Percentiles rank a stretch among this genome's conserved stretches.
Evolutionary conservation across 2,329 filamentous ascomycete species (phyloP).

Genomic region (Aspergillus glaucus): DNA sequence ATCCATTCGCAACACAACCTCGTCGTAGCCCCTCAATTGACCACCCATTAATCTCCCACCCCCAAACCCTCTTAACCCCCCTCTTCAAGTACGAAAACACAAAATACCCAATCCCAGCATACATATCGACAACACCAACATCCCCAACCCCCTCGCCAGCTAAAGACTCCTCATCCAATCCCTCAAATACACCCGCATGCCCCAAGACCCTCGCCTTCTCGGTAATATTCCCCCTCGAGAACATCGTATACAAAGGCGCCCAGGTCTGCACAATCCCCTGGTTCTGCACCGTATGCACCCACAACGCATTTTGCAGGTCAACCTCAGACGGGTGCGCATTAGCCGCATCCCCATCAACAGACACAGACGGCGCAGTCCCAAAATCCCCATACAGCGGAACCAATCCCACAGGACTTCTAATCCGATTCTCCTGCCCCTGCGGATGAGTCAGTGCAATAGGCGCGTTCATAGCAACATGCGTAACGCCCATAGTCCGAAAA

Average conservation of each 20-base stretch:
- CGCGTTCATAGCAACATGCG: slow-evolving; percentile 54
- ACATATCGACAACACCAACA: slow-evolving; percentile 63
- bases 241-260: slow-evolving; percentile 91
- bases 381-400: slow-evolving; percentile 69
- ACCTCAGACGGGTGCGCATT: slow-evolving; percentile 24
- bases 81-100: slow-evolving; percentile 72
- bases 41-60: slow-evolving; percentile 89
- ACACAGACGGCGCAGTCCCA: slow-evolving; percentile 43
- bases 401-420: slow-evolving; percentile 67
- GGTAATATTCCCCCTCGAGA: slow-evolving; percentile 80
- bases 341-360: slow-evolving; percentile 8
- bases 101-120: slow-evolving; percentile 92
- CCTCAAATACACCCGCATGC: slow-evolving; percentile 31
- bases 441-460: slow-evolving; percentile 43
- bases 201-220: slow-evolving; percentile 74
- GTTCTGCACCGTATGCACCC: slow-evolving; percentile 72
- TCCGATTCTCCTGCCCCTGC: slow-evolving; percentile 54
- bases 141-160: slow-evolving; percentile 16
- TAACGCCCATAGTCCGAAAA: slow-evolving; percentile 37
- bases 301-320: slow-evolving; percentile 65
- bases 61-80: slow-evolving; percentile 63
- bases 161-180: slow-evolving; percentile 22
- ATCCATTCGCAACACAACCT: slow-evolving; percentile 65
- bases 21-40: slow-evolving; percentile 74
- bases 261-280: slow-evolving; percentile 73